Percentiles rank a stretch among this genome's conserved stretches.
These are phyloP conservation scores for Epichloe bromicola DNA, from an alignment of 2,329 filamentous ascomycete species.

Conservation along the genomic window DNA sequence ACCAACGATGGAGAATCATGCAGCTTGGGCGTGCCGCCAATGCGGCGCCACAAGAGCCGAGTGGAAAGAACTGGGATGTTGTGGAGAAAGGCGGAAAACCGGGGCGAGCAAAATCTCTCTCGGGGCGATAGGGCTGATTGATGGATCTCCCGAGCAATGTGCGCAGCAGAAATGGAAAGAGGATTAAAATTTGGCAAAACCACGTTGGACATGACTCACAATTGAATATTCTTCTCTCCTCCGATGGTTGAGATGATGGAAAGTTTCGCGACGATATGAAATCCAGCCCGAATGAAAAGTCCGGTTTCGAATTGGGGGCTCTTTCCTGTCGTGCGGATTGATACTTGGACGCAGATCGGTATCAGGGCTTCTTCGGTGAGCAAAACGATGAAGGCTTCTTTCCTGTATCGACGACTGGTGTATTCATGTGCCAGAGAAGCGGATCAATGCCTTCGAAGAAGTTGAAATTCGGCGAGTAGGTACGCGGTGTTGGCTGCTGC, in stretches of 20 bases:
- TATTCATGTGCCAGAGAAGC: background rate
- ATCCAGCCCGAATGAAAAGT: background rate
- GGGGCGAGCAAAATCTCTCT: background rate
- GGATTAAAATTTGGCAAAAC: background rate
- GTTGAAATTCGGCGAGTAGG: background rate
- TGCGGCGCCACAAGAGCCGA: background rate
- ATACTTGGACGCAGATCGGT: background rate
- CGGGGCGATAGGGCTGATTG: background rate
- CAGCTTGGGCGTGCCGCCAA: background rate
- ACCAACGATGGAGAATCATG: background rate
- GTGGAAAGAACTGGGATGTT: background rate
- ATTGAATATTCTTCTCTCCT: background rate
- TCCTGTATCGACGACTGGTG: background rate
- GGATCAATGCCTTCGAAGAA: background rate
- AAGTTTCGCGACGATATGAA: background rate
- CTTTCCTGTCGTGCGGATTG: background rate
- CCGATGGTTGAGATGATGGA: background rate
- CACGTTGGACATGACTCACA: background rate
- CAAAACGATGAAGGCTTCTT: background rate
- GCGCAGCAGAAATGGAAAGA: background rate
- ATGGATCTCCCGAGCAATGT: too few relatives aligned
- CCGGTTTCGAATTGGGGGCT: background rate
- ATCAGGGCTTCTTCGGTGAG: background rate
- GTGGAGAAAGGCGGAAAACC: constrained; percentile 1
- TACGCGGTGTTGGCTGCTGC: background rate